Evolutionary conservation across 1,284 basidiomycete genomes (phyloP), one percentile per base, ranked within the genome.

Genomic region (Grifola frondosa): DNA sequence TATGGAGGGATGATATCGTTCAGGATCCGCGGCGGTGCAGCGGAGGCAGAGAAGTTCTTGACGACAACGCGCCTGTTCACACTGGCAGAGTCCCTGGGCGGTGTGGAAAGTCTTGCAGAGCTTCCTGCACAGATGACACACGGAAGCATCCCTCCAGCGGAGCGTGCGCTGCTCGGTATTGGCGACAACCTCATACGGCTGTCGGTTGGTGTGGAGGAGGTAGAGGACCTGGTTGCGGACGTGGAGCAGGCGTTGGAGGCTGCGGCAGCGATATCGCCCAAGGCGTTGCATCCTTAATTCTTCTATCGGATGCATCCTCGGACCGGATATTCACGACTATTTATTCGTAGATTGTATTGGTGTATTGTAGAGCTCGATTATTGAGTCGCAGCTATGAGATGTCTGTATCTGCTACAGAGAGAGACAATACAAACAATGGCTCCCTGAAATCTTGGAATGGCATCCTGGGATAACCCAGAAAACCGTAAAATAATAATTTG

Each of bases 21-120:
- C 66, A 69, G 84, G 17, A 81, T 94, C 38, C 70, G 71, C 6
- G 78, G 77, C 0, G 79, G 78, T 0, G 65, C 66, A 5, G 60
- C 54, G 40, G 75, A 77, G 47, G 84, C 88, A 8, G 77, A 85
- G 46, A 70, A 63, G 52, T 93, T 97, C 71, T 68, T 97, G 41
- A 79, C 78, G 0, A 65, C 77, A 2, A 74, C 85, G 24, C 66
- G 78, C 30, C 62, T 96, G 33, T 95, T 97, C 61, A 81, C 85
- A 11, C 75, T 98, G 13, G 95, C 95, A 3, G 94, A 97, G 73
- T 86, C 81, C 35, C 69, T 97, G 5, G 95, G 95, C 3, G 95
- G 94, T 0, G 91, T 97, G 12, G 95, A 98, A 75, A 87, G 82
- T 62, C 69, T 97, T 38, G 88, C 88, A 6, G 92, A 96, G 66